These are phyloP conservation scores for Arthroderma sp. DNA, from an alignment of 2,329 filamentous ascomycete genomes.

Conservation along the genomic window DNA sequence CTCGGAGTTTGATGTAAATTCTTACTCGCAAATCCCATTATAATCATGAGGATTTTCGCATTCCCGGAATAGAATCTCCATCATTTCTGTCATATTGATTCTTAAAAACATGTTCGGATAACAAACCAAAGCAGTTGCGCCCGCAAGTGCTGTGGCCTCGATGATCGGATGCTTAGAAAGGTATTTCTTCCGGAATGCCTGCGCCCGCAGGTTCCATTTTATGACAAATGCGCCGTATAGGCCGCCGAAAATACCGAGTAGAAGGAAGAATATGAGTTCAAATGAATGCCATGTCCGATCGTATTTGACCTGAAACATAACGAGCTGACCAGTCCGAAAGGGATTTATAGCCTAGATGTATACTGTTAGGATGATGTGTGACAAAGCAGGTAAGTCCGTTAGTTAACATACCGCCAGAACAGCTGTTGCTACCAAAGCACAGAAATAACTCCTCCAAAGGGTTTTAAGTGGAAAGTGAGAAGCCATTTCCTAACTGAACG, in stretches of 20 bases:
- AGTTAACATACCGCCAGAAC: constrained; percentile 53
- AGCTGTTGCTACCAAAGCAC: constrained; percentile 84
- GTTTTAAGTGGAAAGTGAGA: constrained; percentile 94
- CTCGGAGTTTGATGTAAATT: constrained; percentile 3
- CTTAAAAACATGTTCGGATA: constrained; percentile 91
- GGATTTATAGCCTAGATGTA: constrained; percentile 69
- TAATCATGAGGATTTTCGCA: constrained; percentile 85
- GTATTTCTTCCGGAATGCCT: constrained; percentile 90
- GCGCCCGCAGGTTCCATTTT: constrained; percentile 86
- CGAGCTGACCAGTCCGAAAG: constrained; percentile 88
- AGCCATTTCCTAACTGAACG: constrained; percentile 60
- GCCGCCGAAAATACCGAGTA: constrained; percentile 85
- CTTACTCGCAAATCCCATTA: constrained; percentile 70
- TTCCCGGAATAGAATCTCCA: constrained; percentile 93
- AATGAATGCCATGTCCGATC: constrained; percentile 98
- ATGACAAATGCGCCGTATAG: constrained; percentile 95
- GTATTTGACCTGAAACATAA: constrained; percentile 98
- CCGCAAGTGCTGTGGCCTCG: constrained; percentile 73
- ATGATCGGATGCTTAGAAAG: constrained; percentile 69
- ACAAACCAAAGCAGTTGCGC: constrained; percentile 77
- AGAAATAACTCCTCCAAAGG: constrained; percentile 96
- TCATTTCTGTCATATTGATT: constrained; percentile 98
- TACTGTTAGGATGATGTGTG: constrained; percentile 4
- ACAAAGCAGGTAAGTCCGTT: background rate
- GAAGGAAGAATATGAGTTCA: constrained; percentile 80